Evolutionary conservation across 140 eudicot genomes (phyloP), one percentile per base, ranked within the genome.

Genomic region (Stevia rebaudiana): DNA sequence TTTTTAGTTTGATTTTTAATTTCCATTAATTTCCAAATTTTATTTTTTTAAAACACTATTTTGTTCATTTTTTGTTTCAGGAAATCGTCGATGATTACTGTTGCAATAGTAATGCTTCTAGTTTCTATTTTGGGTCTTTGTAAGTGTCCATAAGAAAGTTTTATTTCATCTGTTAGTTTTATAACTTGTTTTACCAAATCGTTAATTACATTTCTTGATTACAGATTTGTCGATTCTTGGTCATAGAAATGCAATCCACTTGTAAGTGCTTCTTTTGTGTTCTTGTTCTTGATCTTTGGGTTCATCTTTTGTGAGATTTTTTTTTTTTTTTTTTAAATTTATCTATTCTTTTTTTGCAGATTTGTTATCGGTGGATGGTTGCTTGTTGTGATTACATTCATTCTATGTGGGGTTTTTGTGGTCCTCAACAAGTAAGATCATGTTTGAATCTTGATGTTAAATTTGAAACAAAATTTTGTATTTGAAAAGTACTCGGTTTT

Each of bases 361-460:
- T 92, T 86, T 68, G 69, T 90, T 10, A 58, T 90, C 8, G 78
- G 97, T 74, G 97, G 97, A 82, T 90, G 97, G 97, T 65, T 90
- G 62, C 95, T 90, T 43, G 97, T 86, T 28, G 89, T 81, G 42
- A 80, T 86, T 35, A 84, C 95, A 16, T 90, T 82, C 78, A 68
- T 86, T 70, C 92, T 89, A 25, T 86, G 85, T 52, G 97, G 95
- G 65, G 82, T 78, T 51, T 89, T 89, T 30, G 80, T 90, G 40
- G 84, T 90, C 67, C 81, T 86, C 53, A 72, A 90, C 80, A 81
- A 84, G 97, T 90, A 81, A 90, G 97, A 69, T 61, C 21, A 15
- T 46, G 9, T 1, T 36, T 60, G 18, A 11, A 65, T 22, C 49
- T 73, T 31, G 18, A 47, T 16, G 11, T 40, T 50, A 31, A 42